These are phyloP conservation scores for Monilinia fructicola DNA, from an alignment of 2,329 filamentous ascomycete genomes.

Conservation along the genomic window DNA sequence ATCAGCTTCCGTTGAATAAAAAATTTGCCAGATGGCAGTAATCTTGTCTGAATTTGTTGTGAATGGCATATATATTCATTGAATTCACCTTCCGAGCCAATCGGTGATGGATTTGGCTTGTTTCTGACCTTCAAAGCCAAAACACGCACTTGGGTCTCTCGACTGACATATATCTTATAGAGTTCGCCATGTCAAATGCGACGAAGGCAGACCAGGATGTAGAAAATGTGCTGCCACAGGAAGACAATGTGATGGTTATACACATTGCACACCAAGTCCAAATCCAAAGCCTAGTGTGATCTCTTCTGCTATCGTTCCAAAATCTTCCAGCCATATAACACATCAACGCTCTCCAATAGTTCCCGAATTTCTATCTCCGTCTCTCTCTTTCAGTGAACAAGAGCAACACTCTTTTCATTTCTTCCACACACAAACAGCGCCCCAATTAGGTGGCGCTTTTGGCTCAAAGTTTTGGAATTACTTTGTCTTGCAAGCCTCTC, in stretches of 20 bases:
- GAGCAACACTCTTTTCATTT: slow-evolving; percentile 53
- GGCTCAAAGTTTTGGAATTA: slow-evolving; percentile 62
- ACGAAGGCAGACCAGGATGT: slow-evolving; percentile 25
- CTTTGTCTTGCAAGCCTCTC: slow-evolving; percentile 59
- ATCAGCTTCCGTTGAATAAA: no score
- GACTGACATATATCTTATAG: slow-evolving; percentile 18
- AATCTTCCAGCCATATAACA: background rate
- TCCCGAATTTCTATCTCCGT: slow-evolving; percentile 7
- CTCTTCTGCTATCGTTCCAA: background rate
- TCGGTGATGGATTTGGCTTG: background rate
- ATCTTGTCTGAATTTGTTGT: background rate
- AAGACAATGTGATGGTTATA: slow-evolving; percentile 24
- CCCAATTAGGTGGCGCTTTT: slow-evolving; percentile 63
- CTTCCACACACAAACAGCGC: slow-evolving; percentile 58
- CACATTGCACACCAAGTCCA: slow-evolving; percentile 14
- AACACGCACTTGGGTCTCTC: background rate
- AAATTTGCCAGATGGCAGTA: background rate
- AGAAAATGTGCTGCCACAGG: slow-evolving; percentile 21
- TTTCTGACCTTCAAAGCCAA: background rate
- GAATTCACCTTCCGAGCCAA: background rate
- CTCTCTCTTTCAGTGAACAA: slow-evolving; percentile 17
- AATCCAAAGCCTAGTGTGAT: background rate
- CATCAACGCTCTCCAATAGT: background rate
- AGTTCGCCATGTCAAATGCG: slow-evolving; percentile 26
- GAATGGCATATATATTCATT: background rate